A percentile compares a stretch with the other conserved stretches of the same genome.
Evolutionary conservation across 345 rosid species (phyloP).

Genomic region (Moricandia moricandioides): DNA sequence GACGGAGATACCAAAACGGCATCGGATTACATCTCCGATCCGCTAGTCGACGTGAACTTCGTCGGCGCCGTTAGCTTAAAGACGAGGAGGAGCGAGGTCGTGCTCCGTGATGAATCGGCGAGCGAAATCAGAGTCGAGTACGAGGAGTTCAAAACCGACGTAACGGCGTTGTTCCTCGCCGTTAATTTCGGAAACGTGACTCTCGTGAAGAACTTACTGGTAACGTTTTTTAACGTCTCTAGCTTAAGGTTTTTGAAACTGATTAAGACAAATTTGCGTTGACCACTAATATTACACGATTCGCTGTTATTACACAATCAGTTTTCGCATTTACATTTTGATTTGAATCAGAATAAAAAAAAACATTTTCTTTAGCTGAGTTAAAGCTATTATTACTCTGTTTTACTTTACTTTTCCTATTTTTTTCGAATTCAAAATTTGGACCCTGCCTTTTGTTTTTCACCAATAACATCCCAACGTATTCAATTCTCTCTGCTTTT

Average conservation of each 20-base stretch:
- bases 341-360: slow-evolving; percentile 1
- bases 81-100: slow-evolving; percentile 65
- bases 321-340: background rate
- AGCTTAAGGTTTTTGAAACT: slow-evolving; percentile 15
- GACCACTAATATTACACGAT: background rate
- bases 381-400: background rate
- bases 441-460: background rate
- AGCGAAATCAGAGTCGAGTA: slow-evolving; percentile 60
- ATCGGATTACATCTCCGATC: slow-evolving; percentile 61
- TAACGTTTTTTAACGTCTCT: slow-evolving; percentile 18
- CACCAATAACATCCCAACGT: background rate
- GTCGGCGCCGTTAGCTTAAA: slow-evolving; percentile 76
- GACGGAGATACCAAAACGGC: slow-evolving; percentile 64
- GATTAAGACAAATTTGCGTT: slow-evolving; percentile 1
- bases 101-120: slow-evolving; percentile 59
- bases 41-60: slow-evolving; percentile 80
- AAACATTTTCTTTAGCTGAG: background rate
- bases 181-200: slow-evolving; percentile 70
- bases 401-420: slow-evolving; percentile 17
- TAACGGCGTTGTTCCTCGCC: slow-evolving; percentile 87
- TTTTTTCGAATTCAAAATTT: slow-evolving; percentile 37
- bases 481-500: slow-evolving; percentile 2
- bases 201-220: slow-evolving; percentile 82
- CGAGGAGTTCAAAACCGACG: slow-evolving; percentile 91
- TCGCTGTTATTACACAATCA: slow-evolving; percentile 12